Evolutionary conservation across 2,329 filamentous ascomycete genomes (phyloP).

Genomic region (Arthrobotrys sphaeroides): DNA sequence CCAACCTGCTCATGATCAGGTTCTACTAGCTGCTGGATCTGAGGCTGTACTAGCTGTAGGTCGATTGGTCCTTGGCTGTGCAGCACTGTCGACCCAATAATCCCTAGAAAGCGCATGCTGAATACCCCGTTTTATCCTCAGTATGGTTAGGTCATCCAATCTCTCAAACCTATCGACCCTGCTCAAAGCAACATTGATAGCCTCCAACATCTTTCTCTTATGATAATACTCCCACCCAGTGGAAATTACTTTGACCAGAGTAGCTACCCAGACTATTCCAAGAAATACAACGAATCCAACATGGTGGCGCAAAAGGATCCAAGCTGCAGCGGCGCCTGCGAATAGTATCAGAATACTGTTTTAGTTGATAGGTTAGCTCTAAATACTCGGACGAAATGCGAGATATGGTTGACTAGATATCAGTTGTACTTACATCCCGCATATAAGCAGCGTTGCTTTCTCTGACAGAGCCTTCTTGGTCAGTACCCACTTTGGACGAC

Average conservation of each 20-base stretch:
- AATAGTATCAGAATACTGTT: constrained; percentile 1
- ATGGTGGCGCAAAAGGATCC: not conserved
- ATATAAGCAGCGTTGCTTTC: not conserved
- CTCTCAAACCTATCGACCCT: constrained; percentile 28
- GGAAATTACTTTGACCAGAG: not conserved
- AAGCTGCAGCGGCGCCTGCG: not conserved
- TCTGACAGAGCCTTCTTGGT: not conserved
- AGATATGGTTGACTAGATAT: too few relatives aligned
- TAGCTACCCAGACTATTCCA: not conserved
- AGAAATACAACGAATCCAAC: constrained; percentile 2
- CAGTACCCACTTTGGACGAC: not conserved
- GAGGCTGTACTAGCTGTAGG: not conserved
- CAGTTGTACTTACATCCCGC: not conserved
- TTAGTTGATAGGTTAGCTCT: too few relatives aligned
- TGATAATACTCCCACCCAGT: not conserved
- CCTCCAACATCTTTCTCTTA: constrained; percentile 1
- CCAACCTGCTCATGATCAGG: too few relatives aligned
- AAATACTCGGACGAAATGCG: too few relatives aligned
- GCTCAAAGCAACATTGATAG: not conserved
- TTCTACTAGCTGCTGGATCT: too few relatives aligned
- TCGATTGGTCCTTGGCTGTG: not conserved
- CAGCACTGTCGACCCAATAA: constrained; percentile 9
- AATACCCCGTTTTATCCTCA: not conserved
- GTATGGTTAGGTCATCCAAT: not conserved
- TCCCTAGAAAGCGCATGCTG: not conserved